Evolutionary conservation across 2,329 filamentous ascomycete genomes (phyloP), one percentile per base, ranked within the genome.

Genomic region (Kalaharituber pfeilii): DNA sequence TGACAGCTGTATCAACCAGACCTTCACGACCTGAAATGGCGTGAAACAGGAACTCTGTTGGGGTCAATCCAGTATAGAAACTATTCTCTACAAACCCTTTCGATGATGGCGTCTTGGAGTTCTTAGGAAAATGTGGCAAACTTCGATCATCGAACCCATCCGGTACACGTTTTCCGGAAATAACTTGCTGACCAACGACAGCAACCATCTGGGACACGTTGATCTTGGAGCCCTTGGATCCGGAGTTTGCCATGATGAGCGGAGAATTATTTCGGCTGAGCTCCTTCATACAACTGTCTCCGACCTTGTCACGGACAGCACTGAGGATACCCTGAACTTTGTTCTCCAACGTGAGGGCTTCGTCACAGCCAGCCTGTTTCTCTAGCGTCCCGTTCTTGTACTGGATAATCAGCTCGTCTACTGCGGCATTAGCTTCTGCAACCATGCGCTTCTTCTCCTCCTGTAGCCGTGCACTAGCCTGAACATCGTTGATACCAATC

Each of bases 121-220:
- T 87, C 68, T 96, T 96, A 53, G 87, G 82, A 66, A 96, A 98
- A 68, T 98, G 91, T 36, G 91, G 91, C 53, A 98, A 69, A 54
- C 83, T 95, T 64, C 91, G 80, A 68, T 96, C 89, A 67, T 96
- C 89, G 70, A 98, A 98, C 5, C 91, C 91, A 69, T 98, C 86
- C 45, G 86, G 78, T 28, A 98, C 88, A 77, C 91, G 88, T 65
- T 84, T 79, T 50, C 87, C 86, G 57, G 84, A 84, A 64, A 98
- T 96, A 77, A 96, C 95, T 64, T 98, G 91, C 70, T 98, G 91
- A 51, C 91, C 91, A 66, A 98, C 91, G 56, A 88, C 81, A 54
- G 91, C 89, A 66, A 96, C 84, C 91, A 98, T 98, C 72, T 98
- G 91, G 7, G 91, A 91, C 29, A 98, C 91, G 73, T 98, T 98